These are phyloP conservation scores for Aquanectria penicillioides DNA, from an alignment of 2,329 filamentous ascomycete species.

Conservation along the genomic window DNA sequence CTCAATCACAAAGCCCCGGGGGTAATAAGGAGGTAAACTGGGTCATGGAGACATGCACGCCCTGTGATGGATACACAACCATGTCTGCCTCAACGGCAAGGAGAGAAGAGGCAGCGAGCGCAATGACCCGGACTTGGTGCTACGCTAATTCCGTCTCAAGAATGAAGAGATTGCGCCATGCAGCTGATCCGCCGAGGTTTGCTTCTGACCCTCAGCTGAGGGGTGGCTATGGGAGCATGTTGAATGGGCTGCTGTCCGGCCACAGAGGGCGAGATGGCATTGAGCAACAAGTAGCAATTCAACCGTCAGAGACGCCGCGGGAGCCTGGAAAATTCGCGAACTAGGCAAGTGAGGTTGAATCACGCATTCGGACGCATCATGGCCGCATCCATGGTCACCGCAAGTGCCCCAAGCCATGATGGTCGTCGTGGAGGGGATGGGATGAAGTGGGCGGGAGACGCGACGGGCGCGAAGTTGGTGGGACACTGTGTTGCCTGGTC, in stretches of 20 bases:
- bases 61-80: constrained; percentile 11
- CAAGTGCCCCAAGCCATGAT: constrained; percentile 16
- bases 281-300: constrained; percentile 29
- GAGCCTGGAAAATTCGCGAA: constrained; percentile 37
- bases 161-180: constrained; percentile 43
- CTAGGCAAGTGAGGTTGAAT: background rate
- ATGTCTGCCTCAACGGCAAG: constrained; percentile 26
- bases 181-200: constrained; percentile 40
- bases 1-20: constrained; percentile 8
- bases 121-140: constrained; percentile 21
- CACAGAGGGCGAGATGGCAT: constrained; percentile 5
- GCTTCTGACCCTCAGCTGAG: constrained; percentile 38
- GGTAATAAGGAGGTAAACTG: background rate
- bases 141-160: constrained; percentile 32
- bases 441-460: constrained; percentile 55
- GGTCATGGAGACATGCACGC: constrained; percentile 5
- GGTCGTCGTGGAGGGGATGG: constrained; percentile 48
- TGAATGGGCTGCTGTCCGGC: constrained; percentile 20
- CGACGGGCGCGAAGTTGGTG: constrained; percentile 54
- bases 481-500: constrained; percentile 44
- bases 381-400: constrained; percentile 43
- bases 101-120: constrained; percentile 29
- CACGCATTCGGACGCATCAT: constrained; percentile 21
- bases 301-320: constrained; percentile 27
- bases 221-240: constrained; percentile 33